Conservation (phyloP, 2,329 filamentous ascomycete genomes). For the Fusarium pseudocircinatum region DNA sequence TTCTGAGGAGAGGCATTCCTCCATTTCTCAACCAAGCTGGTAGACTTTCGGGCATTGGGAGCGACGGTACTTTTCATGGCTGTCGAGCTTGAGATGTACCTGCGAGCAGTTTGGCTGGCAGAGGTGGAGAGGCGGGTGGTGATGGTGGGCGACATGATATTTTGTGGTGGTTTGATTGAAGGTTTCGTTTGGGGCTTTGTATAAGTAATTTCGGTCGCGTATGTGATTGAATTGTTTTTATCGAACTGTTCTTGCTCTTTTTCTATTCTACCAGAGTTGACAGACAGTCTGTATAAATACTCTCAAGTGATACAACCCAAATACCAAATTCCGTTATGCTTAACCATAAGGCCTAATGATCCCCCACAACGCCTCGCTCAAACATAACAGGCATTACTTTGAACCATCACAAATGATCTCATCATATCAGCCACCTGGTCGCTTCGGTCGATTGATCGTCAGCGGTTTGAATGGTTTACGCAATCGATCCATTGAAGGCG, state of each 20-base stretch:
- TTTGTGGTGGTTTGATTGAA: background rate
- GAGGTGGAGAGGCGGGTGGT: conserved; percentile 30
- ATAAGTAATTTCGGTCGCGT: background rate
- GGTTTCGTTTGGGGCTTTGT: background rate
- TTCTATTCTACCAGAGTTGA: background rate
- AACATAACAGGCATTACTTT: conserved; percentile 5
- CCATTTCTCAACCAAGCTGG: conserved; percentile 36
- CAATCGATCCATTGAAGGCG: conserved; percentile 61
- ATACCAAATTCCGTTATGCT: conserved; percentile 34
- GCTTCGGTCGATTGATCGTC: conserved; percentile 58
- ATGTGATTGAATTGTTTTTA: background rate
- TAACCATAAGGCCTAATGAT: conserved; percentile 32
- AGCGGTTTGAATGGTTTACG: conserved; percentile 67
- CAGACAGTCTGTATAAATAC: conserved; percentile 22
- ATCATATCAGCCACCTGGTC: conserved; percentile 32
- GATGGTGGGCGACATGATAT: conserved; percentile 34
- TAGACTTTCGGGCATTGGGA: background rate
- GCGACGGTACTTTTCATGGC: conserved; percentile 14
- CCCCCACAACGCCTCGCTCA: conserved; percentile 9
- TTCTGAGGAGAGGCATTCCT: conserved; percentile 42
- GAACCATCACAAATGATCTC: conserved; percentile 1
- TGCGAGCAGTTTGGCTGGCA: conserved; percentile 17
- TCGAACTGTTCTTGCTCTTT: background rate
- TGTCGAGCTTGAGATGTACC: conserved; percentile 39
- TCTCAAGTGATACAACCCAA: background rate